Base-by-base conservation (phyloP, 75 land plant genomes). In the Pinus tabuliformis region DNA sequence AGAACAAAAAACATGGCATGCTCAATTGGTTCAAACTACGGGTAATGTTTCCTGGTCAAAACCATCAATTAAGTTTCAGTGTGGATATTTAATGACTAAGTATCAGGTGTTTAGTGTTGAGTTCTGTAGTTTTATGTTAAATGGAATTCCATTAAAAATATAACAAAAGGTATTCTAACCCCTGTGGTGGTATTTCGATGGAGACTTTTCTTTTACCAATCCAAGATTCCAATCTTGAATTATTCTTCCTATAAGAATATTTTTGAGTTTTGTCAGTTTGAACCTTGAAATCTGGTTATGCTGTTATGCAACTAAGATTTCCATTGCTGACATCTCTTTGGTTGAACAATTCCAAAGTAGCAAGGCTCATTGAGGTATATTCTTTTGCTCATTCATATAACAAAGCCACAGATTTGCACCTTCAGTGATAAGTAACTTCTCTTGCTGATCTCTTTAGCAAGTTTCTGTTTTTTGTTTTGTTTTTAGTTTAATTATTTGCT, bases 21-120 rank as follows among this genome's bases (percentile, higher is more conserved):
- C 82, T 95, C 20, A 95, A 87, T 81, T 95, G 98, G 98, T 93
- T 93, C 77, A 95, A 95, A 77, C 70, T 84, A 33, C 84, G 88
- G 91, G 95, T 94, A 84, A 57, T 16, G 52, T 68, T 68, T 68
- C 22, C 42, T 68, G 45, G 39, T n/a, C 52, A 68, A 42, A 8
- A 42, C 14, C n/a, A 18, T 64, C 11, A 68, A 68, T 11, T 39
- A 68, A n/a, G 14, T 7, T 16, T n/a, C 52, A 68, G 42, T 68
- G 11, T 68, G 72, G 39, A 39, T 42, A 42, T 42, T 68, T 45
- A 49, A 39, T 39, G 11, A 16, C 6, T 18, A 45, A 68, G 11
- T 68, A 68, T 42, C 2, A 37, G 42, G 36, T 33, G n/a, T 17
- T 17, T 64, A 30, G 8, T 36, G 39, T 37, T 33, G 68, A 49